Evolutionary conservation across 768 basidiomycete genomes (phyloP), one percentile per base, ranked within the genome.

Genomic region (Termitomyces sp.): DNA sequence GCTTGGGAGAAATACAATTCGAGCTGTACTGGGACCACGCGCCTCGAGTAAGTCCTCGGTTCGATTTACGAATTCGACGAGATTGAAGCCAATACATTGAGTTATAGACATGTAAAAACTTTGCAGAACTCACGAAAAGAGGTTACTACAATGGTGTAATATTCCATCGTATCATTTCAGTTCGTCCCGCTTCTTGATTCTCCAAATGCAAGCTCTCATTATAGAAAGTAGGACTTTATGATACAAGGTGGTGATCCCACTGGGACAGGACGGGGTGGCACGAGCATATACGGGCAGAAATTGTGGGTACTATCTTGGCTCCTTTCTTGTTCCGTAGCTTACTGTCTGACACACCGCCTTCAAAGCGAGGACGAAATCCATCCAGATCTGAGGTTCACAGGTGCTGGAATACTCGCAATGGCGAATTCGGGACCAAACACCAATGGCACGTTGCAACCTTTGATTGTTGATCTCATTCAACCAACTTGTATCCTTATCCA

Each of bases 341-440:
- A 55, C 45, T 35, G n/a, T 48, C 54, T 58, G 45, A 58, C 42
- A 17, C 44, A 43, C 35, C 47, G 19, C 58, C 22, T 41, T 50
- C 42, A 2, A 64, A 93, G 92, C 62, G 85, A 91, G 69, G 94
- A 97, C 69, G 94, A 97, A 66, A 83, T 98, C 50, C 82, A 92
- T 62, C 87, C 91, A 1, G 94, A 97, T 14, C 71, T 98, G 62
- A 78, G 94, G 46, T 98, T 98, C 74, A 94, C 93, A 2, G 96
- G 96, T 17, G 94, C 95, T 42, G 96, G 96, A 21, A 94, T 98
- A 55, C 83, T 98, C 24, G 93, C 92, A 9, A 93, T 93, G 91
- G 97, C 97, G 35, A 99, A 99, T 71, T 92, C 95, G 44, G 95
- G 95, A 11, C 90, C 90, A n/a, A 91, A 93, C 67, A 88, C 88